A percentile compares a stretch with the other conserved stretches of the same genome.
These are phyloP conservation scores for Arachis hypogaea DNA, from an alignment of 306 rosid genomes.

Conservation along the genomic window DNA sequence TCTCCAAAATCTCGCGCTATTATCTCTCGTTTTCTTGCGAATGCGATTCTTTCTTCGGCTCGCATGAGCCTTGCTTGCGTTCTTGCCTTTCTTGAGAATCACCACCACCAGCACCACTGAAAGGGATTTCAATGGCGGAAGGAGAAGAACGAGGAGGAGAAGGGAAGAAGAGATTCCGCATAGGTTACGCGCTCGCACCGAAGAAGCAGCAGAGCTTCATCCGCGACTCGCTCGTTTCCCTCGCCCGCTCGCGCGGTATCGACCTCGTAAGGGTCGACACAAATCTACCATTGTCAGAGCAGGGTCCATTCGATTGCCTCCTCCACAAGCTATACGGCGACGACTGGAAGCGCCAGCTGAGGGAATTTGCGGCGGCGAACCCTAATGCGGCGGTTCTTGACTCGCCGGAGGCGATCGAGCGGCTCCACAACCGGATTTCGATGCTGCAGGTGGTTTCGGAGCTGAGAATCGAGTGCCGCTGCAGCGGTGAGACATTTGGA, in stretches of 20 bases:
- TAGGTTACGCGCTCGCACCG: slow-evolving; percentile 81
- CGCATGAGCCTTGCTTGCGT: slow-evolving; percentile 44
- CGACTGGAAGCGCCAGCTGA: slow-evolving; percentile 70
- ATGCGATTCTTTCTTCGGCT: slow-evolving; percentile 31
- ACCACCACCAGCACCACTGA: slow-evolving; percentile 9
- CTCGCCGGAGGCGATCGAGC: slow-evolving; percentile 74
- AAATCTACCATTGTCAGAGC: slow-evolving; percentile 55
- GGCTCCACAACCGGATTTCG: slow-evolving; percentile 88
- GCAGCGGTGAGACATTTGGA: slow-evolving; percentile 65
- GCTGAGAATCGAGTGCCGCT: slow-evolving; percentile 56
- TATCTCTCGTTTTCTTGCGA: background rate
- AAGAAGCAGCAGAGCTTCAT: slow-evolving; percentile 90
- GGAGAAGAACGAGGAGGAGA: background rate
- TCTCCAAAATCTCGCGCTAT: background rate
- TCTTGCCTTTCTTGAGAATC: slow-evolving; percentile 48
- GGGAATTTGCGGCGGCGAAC: slow-evolving; percentile 46
- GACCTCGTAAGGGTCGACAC: slow-evolving; percentile 65
- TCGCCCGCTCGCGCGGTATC: slow-evolving; percentile 69
- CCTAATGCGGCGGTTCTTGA: slow-evolving; percentile 74
- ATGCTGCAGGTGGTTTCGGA: slow-evolving; percentile 93
- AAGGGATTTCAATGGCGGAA: slow-evolving; percentile 61
- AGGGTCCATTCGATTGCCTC: slow-evolving; percentile 80
- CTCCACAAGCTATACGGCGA: slow-evolving; percentile 82
- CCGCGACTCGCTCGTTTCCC: slow-evolving; percentile 60
- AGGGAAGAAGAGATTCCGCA: slow-evolving; percentile 46